These are phyloP conservation scores for Raffaelea ambrosiae DNA, from an alignment of 2,329 filamentous ascomycete species.

Conservation along the genomic window DNA sequence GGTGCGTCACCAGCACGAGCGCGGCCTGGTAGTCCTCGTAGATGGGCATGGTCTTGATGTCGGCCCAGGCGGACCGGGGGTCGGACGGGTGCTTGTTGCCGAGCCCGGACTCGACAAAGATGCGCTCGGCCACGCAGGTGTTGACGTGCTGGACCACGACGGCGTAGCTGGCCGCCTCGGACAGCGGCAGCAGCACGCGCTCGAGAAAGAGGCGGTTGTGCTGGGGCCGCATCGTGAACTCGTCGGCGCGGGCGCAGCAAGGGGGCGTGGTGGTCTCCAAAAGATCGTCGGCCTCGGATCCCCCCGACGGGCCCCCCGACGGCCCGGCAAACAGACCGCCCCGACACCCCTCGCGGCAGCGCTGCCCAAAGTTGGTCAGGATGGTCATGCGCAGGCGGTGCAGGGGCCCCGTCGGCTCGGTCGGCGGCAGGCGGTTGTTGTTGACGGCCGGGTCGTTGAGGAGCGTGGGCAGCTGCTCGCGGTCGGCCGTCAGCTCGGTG, in stretches of 20 bases:
- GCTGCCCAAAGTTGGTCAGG: slow-evolving; percentile 8
- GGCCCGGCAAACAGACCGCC: background rate
- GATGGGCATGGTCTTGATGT: slow-evolving; percentile 6
- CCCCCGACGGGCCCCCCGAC: background rate
- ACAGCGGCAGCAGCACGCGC: slow-evolving; percentile 10
- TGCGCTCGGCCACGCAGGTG: slow-evolving; percentile 6
- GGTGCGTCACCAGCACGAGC: slow-evolving; percentile 5
- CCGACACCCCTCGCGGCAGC: slow-evolving; percentile 4
- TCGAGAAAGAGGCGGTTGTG: slow-evolving; percentile 11
- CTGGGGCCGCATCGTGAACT: slow-evolving; percentile 10
- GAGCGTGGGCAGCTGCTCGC: slow-evolving; percentile 2
- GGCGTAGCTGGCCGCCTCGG: slow-evolving; percentile 1
- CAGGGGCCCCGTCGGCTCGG: slow-evolving; percentile 8
- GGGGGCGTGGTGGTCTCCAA: background rate
- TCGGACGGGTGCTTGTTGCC: background rate
- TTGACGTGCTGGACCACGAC: slow-evolving; percentile 10
- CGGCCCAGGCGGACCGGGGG: background rate
- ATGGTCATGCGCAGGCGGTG: slow-evolving; percentile 10
- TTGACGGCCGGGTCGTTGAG: background rate
- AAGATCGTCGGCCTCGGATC: background rate
- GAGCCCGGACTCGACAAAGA: slow-evolving; percentile 5
- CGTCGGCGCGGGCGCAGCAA: background rate
- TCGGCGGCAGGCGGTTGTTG: slow-evolving; percentile 5
- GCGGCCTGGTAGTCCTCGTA: slow-evolving; percentile 10
- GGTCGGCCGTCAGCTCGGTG: background rate